Evolutionary conservation across 2,329 filamentous ascomycete genomes (phyloP), one percentile per base, ranked within the genome.

Genomic region (Cercospora beticola): DNA sequence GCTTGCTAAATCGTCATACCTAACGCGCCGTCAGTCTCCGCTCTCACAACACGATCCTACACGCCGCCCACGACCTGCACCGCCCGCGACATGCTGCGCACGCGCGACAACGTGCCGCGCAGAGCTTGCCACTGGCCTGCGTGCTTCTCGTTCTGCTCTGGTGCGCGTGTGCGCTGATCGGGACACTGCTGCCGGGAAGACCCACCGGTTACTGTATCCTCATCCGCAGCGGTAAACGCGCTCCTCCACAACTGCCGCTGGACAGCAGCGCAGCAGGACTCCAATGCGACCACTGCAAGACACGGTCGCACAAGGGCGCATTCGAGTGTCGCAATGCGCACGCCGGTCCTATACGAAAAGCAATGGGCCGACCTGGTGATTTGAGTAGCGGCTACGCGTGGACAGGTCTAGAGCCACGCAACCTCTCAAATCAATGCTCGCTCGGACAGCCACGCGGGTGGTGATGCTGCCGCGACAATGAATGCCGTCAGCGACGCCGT

Each of bases 1-100:
- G 43, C 23, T 56, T 64, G 54, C 54, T 56, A 64, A 33, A 57
- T 36, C 62, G 49, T 64, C 62, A 64, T 64, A 52, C 46, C 62
- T 33, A 43, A 26, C 49, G 52, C 62, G 49, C 18, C 33, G 62
- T 64, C 31, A 64, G 62, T 58, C 54, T 58, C 54, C 54, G 54
- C 54, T 57, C 6, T 14, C 54, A 58, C 30, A 21, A 58, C 54
- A 58, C 30, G 54, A n/a, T 30, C 54, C 26, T 33, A 26, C 54
- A 57, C 54, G 54, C 54, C 54, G 49, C 21, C 49, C 49, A 14
- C 49, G 21, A 21, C 21, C 49, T 54, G 49, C 49, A 31, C 21
- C n/a, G 54, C 54, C 54, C 8, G 23, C 54, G 54, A 57, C 54
- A 57, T 31, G 23, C 54, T 28, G 23, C 54, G 26, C 54, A 31